Percentiles rank a stretch among this genome's conserved stretches.
Conservation (phyloP, 805 yeast genomes). For the Grigorovia jiainica region DNA sequence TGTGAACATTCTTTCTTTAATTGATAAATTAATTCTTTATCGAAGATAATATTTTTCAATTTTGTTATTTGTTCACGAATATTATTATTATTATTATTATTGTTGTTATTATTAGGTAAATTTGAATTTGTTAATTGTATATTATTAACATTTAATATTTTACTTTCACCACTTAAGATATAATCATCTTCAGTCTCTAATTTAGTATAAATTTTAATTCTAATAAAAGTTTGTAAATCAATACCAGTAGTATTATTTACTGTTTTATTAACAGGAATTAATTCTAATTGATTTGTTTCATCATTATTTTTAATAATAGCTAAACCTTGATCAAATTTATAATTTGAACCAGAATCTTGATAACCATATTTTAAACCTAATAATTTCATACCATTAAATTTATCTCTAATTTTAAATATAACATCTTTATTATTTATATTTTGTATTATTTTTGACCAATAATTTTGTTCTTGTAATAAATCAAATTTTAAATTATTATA, state of each 20-base stretch:
- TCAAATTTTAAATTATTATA: slow-evolving; percentile 44
- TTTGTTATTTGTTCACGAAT: slow-evolving; percentile 50
- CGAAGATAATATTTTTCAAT: slow-evolving; percentile 72
- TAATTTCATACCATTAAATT: slow-evolving; percentile 39
- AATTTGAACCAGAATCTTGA: slow-evolving; percentile 82
- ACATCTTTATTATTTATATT: slow-evolving; percentile 19
- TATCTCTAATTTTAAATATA: slow-evolving; percentile 57
- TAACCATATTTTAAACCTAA: slow-evolving; percentile 85
- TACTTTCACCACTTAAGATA: slow-evolving; percentile 50
- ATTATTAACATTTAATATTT: slow-evolving; percentile 2
- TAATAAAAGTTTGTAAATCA: slow-evolving; percentile 36
- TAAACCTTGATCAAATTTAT: slow-evolving; percentile 56
- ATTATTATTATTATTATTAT: slow-evolving; percentile 12
- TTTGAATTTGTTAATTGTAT: not conserved
- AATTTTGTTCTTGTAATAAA: slow-evolving; percentile 44
- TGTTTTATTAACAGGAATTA: slow-evolving; percentile 26
- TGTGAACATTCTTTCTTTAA: slow-evolving; percentile 65
- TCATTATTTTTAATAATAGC: slow-evolving; percentile 54
- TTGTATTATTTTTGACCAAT: slow-evolving; percentile 43
- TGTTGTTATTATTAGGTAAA: not conserved
- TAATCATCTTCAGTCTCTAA: slow-evolving; percentile 43
- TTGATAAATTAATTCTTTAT: slow-evolving; percentile 78
- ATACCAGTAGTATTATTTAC: slow-evolving; percentile 20
- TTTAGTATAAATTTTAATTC: slow-evolving; percentile 50
- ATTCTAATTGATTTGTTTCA: slow-evolving; percentile 32